These are phyloP conservation scores for Globisporangium iwayamae DNA, from an alignment of 352 stramenopile genomes.

Conservation along the genomic window DNA sequence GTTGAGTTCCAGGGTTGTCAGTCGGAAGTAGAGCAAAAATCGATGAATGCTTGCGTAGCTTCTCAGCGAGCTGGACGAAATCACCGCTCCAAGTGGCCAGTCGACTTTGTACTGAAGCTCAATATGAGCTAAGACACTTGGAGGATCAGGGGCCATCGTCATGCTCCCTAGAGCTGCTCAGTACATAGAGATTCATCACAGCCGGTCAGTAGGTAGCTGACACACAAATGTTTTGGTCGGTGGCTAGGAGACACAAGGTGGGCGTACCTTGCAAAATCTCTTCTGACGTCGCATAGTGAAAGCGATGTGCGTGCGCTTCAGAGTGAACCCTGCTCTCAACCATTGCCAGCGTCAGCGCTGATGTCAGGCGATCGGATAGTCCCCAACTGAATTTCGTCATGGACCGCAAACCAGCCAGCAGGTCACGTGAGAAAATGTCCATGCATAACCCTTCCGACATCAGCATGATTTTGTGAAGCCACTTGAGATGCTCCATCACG, in stretches of 20 bases:
- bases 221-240: no score
- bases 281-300: constrained; percentile 42
- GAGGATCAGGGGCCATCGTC: constrained; percentile 28
- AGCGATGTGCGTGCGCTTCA: constrained; percentile 28
- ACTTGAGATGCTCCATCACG: constrained; percentile 46
- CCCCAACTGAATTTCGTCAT: constrained; percentile 43
- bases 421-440: constrained; percentile 63
- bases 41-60: constrained; percentile 41
- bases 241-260: background rate
- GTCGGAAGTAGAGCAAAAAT: constrained; percentile 38
- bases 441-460: constrained; percentile 76
- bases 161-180: constrained; percentile 32
- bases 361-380: constrained; percentile 40
- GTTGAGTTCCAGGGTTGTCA: constrained; percentile 42
- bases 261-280: constrained; percentile 36
- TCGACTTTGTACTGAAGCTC: constrained; percentile 43
- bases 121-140: constrained; percentile 35
- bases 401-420: constrained; percentile 41
- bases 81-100: constrained; percentile 47
- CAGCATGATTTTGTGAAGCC: constrained; percentile 62
- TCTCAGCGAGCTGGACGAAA: constrained; percentile 31
- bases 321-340: constrained; percentile 35
- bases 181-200: background rate
- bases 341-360: constrained; percentile 53
- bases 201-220: background rate